Conservation (phyloP, 495 filamentous ascomycete species). For the Pyrenopolyporus hunteri region DNA sequence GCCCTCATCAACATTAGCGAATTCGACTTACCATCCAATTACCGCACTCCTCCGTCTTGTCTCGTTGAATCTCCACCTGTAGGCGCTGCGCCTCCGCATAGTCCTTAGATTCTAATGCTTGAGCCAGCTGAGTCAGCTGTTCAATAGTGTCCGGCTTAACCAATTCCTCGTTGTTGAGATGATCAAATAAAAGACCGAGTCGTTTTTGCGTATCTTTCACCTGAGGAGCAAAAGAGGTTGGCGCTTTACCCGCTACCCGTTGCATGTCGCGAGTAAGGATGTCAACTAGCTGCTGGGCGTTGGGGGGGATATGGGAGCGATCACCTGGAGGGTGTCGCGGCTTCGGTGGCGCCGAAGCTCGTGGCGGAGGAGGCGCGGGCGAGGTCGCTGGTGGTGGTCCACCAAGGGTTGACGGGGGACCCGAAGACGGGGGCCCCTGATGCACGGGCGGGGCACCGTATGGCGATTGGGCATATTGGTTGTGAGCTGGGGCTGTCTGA, state of each 20-base stretch:
- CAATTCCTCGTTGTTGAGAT: conserved; percentile 93
- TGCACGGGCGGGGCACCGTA: conserved; percentile 36
- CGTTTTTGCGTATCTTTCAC: conserved; percentile 93
- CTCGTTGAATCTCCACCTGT: conserved; percentile 81
- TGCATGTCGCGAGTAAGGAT: conserved; percentile 85
- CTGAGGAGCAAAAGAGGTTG: conserved; percentile 78
- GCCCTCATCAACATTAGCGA: conserved; percentile 2
- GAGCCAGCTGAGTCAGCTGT: conserved; percentile 64
- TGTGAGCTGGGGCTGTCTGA: conserved; percentile 48
- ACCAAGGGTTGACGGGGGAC: conserved; percentile 55
- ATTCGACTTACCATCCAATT: conserved; percentile 88
- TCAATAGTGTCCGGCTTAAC: conserved; percentile 81
- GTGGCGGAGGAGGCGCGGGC: conserved; percentile 55
- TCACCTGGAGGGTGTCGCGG: conserved; percentile 83
- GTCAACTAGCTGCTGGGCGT: conserved; percentile 77
- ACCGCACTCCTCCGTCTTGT: conserved; percentile 83
- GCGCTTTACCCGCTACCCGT: conserved; percentile 82
- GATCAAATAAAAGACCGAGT: conserved; percentile 89
- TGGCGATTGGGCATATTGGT: conserved; percentile 54
- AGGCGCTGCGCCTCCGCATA: conserved; percentile 76
- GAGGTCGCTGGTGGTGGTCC: conserved; percentile 56
- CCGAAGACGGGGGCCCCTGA: conserved; percentile 50
- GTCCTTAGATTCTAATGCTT: conserved; percentile 70
- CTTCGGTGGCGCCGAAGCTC: conserved; percentile 43
- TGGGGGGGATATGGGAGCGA: conserved; percentile 82